Base-by-base conservation (phyloP, 441 rosid genomes). In the Pelargonium exstipulatum region DNA sequence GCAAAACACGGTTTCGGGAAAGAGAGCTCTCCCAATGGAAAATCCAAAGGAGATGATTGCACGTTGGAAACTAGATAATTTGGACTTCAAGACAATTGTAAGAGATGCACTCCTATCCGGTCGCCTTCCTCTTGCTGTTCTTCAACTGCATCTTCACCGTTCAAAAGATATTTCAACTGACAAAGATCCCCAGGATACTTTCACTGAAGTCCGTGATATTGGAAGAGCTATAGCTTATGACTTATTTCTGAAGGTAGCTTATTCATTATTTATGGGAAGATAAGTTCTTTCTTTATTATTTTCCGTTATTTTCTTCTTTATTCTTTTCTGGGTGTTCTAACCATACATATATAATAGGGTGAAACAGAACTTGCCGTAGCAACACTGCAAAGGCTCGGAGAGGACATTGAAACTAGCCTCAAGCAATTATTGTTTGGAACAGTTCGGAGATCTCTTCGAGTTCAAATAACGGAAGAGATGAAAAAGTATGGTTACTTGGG, bases 171-270 rank as follows among this genome's bases (percentile, higher is more conserved):
- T 76, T 68, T 69, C 78, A 48, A 72, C 79, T 74, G 86, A 84
- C 67, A 83, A 85, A 46, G 90, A 81, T 77, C 83, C 84, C 73
- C 82, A 76, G 68, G 98, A 95, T 86, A 86, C 94, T 65, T 95
- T 95, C 78, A 88, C 78, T 77, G 96, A 92, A 92, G 95, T 95
- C 85, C 95, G 86, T 71, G 94, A 86, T 70, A 78, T 88, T 66
- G 99, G 98, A 76, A 86, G 91, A 82, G 90, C 95, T 67, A 90
- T 95, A 79, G 96, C 99, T 72, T 95, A 92, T 86, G 99, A 89
- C 78, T 78, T 92, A 77, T 90, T 95, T 84, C 82, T 91, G 74
- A 88, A 91, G 94, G 99, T 92, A 85, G 74, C 77, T 77, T 69
- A 71, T 64, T 74, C 64, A 65, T 76, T 75, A 69, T 55, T 71